These are phyloP conservation scores for Dioscorea zingiberensis DNA, from an alignment of 106 monocot species.

Conservation along the genomic window DNA sequence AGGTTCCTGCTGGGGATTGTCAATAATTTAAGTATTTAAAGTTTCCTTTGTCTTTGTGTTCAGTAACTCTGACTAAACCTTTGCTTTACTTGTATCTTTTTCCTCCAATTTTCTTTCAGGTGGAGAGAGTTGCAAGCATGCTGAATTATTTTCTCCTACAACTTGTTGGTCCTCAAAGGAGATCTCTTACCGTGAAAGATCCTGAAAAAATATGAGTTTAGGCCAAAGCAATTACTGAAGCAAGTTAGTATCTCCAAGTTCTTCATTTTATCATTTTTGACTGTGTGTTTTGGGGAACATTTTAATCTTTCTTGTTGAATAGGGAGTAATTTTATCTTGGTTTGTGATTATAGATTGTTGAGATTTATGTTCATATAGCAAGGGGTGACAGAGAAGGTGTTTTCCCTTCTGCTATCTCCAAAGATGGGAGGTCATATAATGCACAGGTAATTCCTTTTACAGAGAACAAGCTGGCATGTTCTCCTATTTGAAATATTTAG, in stretches of 20 bases:
- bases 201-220: slow-evolving; percentile 99
- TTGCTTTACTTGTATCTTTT: no score
- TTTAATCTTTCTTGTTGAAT: no score
- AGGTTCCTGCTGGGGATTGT: no score
- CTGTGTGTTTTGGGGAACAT: no score
- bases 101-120: slow-evolving; percentile 30
- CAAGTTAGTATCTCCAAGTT: slow-evolving; percentile 42
- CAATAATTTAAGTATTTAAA: no score
- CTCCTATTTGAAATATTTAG: no score
- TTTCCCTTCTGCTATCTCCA: slow-evolving; percentile 81
- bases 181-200: slow-evolving; percentile 86
- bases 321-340: background rate
- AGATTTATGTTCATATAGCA: slow-evolving; percentile 94
- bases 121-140: slow-evolving; percentile 96
- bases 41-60: background rate
- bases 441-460: slow-evolving; percentile 46
- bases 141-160: slow-evolving; percentile 95
- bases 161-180: slow-evolving; percentile 94
- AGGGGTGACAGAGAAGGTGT: slow-evolving; percentile 79
- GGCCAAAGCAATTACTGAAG: slow-evolving; percentile 86
- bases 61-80: background rate
- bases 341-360: slow-evolving; percentile 67
- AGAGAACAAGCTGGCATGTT: no score
- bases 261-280: background rate
- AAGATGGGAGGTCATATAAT: slow-evolving; percentile 93